These are phyloP conservation scores for Penicillium coprophilum DNA, from an alignment of 495 filamentous ascomycete species.

Conservation along the genomic window DNA sequence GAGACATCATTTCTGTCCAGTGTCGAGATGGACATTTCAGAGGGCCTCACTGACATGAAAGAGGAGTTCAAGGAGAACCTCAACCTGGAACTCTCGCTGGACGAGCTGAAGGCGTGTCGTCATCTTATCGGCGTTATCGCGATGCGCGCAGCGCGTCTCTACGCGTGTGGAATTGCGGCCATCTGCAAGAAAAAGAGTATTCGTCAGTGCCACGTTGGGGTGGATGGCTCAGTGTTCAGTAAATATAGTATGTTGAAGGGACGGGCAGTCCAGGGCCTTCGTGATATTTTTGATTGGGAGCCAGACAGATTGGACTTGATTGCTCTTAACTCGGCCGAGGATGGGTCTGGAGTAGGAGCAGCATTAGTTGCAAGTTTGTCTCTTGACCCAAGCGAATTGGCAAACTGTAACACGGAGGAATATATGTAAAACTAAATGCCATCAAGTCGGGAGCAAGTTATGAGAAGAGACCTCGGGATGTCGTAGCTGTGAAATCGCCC, in stretches of 20 bases:
- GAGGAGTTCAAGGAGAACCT: constrained; percentile 71
- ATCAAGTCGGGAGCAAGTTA: not conserved
- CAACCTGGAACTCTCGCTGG: constrained; percentile 57
- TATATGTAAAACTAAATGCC: not conserved
- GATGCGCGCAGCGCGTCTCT: constrained; percentile 83
- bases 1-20: constrained; percentile 79
- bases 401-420: not conserved
- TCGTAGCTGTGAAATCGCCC: not conserved
- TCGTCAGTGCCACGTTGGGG: constrained; percentile 79
- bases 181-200: constrained; percentile 88
- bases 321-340: constrained; percentile 29
- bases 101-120: constrained; percentile 77
- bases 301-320: constrained; percentile 23
- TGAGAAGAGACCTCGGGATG: not conserved
- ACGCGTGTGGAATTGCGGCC: constrained; percentile 86
- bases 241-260: constrained; percentile 90
- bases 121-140: constrained; percentile 82
- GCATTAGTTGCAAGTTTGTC: constrained; percentile 31
- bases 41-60: constrained; percentile 69
- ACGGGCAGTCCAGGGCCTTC: constrained; percentile 73
- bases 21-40: constrained; percentile 68
- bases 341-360: constrained; percentile 36
- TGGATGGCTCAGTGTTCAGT: constrained; percentile 90
- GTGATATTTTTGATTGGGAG: constrained; percentile 43
- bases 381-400: constrained; percentile 9